Evolutionary conservation across 1,284 basidiomycete species (phyloP).

Genomic region (Microbotryum scabiosae): DNA sequence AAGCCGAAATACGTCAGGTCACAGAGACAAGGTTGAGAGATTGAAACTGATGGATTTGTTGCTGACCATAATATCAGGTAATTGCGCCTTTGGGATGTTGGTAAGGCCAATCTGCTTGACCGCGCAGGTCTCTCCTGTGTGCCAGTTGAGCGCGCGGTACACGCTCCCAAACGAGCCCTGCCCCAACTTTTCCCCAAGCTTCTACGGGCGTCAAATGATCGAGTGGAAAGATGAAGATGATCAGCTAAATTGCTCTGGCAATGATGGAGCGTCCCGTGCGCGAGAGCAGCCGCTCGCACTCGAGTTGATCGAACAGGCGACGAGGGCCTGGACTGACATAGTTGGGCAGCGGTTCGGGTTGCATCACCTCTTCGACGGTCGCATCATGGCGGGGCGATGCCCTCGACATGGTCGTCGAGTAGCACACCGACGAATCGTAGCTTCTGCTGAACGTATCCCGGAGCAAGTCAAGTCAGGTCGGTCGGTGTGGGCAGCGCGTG

Average conservation of each 20-base stretch:
- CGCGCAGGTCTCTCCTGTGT: conserved; percentile 89
- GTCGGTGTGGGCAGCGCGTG: too few species aligned
- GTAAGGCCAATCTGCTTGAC: conserved; percentile 74
- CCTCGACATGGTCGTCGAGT: too few species aligned
- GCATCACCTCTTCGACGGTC: not conserved
- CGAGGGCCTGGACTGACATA: conserved; percentile 15
- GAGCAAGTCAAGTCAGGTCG: too few species aligned
- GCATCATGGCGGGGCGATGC: too few species aligned
- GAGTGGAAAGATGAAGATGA: too few species aligned
- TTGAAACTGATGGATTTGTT: not conserved
- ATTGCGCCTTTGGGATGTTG: conserved; percentile 83
- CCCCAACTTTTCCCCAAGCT: conserved; percentile 32
- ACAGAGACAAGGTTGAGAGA: not conserved
- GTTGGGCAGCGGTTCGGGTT: conserved; percentile 23
- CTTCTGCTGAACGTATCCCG: too few species aligned
- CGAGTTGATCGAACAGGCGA: not conserved
- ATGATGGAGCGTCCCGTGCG: too few species aligned
- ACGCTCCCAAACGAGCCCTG: conserved; percentile 32
- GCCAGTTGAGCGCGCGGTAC: conserved; percentile 73
- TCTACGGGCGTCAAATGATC: conserved; percentile 10
- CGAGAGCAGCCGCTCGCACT: too few species aligned
- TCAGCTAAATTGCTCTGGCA: too few species aligned
- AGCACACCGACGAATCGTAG: too few species aligned
- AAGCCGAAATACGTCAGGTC: conserved; percentile 3
- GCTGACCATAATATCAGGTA: conserved; percentile 92